These are phyloP conservation scores for Penicillium sp. DNA, from an alignment of 2,329 filamentous ascomycete species.

Conservation along the genomic window DNA sequence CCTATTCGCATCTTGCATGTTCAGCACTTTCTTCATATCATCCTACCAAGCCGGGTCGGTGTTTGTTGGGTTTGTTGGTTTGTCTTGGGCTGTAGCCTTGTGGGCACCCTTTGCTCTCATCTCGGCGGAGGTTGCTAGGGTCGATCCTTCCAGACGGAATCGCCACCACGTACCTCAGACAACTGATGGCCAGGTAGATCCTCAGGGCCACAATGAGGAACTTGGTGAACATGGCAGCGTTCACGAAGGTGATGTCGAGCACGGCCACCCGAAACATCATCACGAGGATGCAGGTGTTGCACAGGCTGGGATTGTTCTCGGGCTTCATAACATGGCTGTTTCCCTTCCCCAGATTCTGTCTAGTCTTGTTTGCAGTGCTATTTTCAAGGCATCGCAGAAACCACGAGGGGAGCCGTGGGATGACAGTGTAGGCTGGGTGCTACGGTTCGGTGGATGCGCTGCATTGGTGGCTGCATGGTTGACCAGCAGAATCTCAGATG, in stretches of 20 bases:
- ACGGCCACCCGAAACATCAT: conserved; percentile 28
- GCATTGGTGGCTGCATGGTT: conserved; percentile 75
- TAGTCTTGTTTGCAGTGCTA: conserved; percentile 76
- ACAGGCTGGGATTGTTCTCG: conserved; percentile 85
- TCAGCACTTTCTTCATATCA: conserved; percentile 75
- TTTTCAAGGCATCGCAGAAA: conserved; percentile 85
- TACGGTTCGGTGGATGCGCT: conserved; percentile 78
- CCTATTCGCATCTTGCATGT: conserved; percentile 80
- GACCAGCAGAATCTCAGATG: conserved; percentile 66
- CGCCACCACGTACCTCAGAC: conserved; percentile 37
- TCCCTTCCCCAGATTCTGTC: conserved; percentile 89
- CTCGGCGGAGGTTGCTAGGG: conserved; percentile 82
- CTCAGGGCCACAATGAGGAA: not conserved
- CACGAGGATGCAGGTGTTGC: conserved; percentile 57
- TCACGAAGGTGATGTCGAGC: conserved; percentile 25
- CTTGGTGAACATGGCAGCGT: not conserved
- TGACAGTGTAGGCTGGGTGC: conserved; percentile 79
- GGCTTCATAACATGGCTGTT: conserved; percentile 94
- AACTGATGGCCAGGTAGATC: not conserved
- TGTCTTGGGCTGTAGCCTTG: conserved; percentile 88
- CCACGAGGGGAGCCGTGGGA: conserved; percentile 81
- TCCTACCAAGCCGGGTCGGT: conserved; percentile 70
- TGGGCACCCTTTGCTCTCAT: conserved; percentile 98
- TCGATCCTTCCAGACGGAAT: conserved; percentile 65
- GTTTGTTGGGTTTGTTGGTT: conserved; percentile 76